Conservation (phyloP, 179 eudicot species). For the Heliamphora pulchella region DNA sequence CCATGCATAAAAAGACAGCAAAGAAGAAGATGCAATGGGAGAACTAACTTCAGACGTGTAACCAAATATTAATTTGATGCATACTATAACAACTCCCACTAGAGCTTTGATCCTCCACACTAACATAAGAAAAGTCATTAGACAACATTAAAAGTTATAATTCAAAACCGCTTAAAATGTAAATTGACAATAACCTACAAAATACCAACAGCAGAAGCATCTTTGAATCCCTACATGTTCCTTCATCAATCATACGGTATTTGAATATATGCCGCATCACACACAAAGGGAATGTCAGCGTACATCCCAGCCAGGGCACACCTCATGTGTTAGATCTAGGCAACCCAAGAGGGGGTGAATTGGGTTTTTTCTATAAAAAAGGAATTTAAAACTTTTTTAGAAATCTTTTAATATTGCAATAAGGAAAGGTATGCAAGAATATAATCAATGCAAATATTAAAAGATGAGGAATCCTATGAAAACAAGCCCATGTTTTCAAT, state of each 20-base stretch:
- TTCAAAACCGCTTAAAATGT: neutral
- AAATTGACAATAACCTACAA: neutral
- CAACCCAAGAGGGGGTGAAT: no score
- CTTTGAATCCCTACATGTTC: neutral
- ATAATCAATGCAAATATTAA: no score
- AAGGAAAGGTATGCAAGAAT: no score
- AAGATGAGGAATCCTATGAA: no score
- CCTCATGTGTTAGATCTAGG: constrained; percentile 33
- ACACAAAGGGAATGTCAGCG: constrained; percentile 73
- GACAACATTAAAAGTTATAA: neutral
- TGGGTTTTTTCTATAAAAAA: no score
- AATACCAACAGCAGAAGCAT: neutral
- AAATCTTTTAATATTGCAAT: no score
- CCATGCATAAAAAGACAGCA: no score
- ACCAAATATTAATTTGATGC: neutral
- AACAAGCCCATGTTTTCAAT: no score
- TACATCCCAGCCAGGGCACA: constrained; percentile 76
- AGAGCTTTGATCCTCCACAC: neutral
- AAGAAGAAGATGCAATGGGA: no score
- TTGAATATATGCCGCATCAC: constrained; percentile 78
- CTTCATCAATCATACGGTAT: constrained; percentile 56
- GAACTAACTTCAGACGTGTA: no score
- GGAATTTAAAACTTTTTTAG: no score
- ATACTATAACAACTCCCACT: neutral
- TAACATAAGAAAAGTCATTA: neutral